A percentile compares a stretch with the other conserved stretches of the same genome.
phyloP scores from a whole-genome alignment of 2,329 filamentous ascomycete species.

The Tolypocladium nubicola region DNA sequence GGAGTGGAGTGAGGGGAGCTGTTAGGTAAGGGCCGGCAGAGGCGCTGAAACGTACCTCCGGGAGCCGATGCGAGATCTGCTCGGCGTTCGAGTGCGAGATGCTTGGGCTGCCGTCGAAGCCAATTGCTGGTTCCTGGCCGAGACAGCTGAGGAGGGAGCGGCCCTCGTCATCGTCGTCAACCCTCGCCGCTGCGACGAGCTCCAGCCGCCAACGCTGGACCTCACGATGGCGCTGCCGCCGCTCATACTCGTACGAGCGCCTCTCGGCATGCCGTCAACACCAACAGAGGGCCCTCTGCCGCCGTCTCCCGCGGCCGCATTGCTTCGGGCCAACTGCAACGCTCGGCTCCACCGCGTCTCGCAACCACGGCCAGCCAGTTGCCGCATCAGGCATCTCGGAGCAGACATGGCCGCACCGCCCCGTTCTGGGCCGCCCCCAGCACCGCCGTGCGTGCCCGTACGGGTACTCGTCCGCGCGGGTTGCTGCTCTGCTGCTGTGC shows the following conservation, averaged over 20 bases:
- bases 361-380: slow-evolving; percentile 4
- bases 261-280: not conserved
- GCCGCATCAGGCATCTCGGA: slow-evolving; percentile 10
- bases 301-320: slow-evolving; percentile 1
- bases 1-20: not conserved
- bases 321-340: slow-evolving; percentile 4
- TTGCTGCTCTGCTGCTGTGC: not conserved
- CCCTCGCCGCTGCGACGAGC: not conserved
- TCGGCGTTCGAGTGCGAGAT: not conserved
- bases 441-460: no score
- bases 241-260: not conserved
- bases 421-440: not conserved
- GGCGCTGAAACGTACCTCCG: not conserved
- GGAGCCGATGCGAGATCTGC: not conserved
- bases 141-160: not conserved
- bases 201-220: not conserved
- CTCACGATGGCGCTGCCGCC: not conserved
- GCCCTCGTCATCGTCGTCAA: not conserved
- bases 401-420: not conserved
- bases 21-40: not conserved
- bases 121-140: not conserved
- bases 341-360: slow-evolving; percentile 4
- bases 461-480: no score
- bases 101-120: not conserved
- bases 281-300: not conserved